Evolutionary conservation across 192 early-diverging fungal genomes (phyloP).

Genomic region (Linnemannia zychae): DNA sequence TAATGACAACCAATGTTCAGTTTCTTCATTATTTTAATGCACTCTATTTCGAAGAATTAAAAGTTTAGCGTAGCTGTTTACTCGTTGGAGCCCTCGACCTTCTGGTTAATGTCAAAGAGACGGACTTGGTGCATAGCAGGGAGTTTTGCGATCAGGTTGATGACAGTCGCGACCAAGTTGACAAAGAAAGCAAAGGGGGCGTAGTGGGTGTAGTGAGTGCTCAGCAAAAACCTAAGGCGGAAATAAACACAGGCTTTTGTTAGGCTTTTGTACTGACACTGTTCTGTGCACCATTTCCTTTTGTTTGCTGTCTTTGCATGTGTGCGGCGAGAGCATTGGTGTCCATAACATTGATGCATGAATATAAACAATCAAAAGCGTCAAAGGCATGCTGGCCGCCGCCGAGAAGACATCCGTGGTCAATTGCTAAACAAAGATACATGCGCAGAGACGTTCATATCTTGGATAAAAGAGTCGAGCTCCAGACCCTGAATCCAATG

Average conservation of each 20-base stretch:
- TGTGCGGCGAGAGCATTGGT: too few species aligned
- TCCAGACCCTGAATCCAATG: background rate
- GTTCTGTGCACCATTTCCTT: background rate
- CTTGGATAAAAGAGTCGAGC: background rate
- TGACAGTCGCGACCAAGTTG: conserved; percentile 87
- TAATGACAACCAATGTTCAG: too few species aligned
- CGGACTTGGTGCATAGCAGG: conserved; percentile 91
- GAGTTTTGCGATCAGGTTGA: conserved; percentile 93
- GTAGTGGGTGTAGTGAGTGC: conserved; percentile 97
- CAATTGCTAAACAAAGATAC: too few species aligned
- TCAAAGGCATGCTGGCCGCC: too few species aligned
- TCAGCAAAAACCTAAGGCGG: conserved; percentile 82
- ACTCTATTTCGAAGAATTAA: too few species aligned
- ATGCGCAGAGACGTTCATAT: background rate
- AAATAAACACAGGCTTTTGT: background rate
- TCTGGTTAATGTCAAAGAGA: conserved; percentile 93
- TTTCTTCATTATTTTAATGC: too few species aligned
- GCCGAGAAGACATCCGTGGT: too few species aligned
- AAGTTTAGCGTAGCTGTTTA: conserved; percentile 3
- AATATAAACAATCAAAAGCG: too few species aligned
- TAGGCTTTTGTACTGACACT: background rate
- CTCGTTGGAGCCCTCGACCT: conserved; percentile 41
- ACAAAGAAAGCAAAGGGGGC: conserved; percentile 90
- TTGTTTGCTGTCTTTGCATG: too few species aligned
- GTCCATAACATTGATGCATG: too few species aligned